Evolutionary conservation across 176 grass and related monocot genomes (phyloP).

Genomic region (Carex scoparia): DNA sequence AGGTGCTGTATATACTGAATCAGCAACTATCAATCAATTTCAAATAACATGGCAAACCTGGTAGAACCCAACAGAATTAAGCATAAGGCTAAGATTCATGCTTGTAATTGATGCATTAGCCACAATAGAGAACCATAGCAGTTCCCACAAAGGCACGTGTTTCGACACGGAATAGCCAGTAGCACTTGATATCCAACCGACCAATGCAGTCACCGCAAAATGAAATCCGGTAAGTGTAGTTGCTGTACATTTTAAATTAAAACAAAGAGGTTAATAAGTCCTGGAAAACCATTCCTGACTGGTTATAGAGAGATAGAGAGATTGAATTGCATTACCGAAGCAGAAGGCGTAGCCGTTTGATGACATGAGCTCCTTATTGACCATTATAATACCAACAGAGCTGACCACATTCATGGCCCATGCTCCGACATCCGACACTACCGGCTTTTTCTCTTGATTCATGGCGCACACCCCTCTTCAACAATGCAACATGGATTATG

Average conservation of each 20-base stretch:
- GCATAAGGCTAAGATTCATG: constrained; percentile 95
- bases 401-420: constrained; percentile 99
- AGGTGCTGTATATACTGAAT: not conserved
- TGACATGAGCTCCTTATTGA: constrained; percentile 97
- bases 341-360: constrained; percentile 70
- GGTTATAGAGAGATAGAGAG: not conserved
- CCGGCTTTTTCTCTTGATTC: constrained; percentile 62
- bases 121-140: constrained; percentile 90
- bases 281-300: not conserved
- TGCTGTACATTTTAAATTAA: constrained; percentile 34
- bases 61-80: constrained; percentile 91
- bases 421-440: constrained; percentile 72
- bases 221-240: constrained; percentile 91
- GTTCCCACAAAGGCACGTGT: constrained; percentile 86
- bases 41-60: constrained; percentile 38
- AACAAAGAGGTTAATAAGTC: not conserved
- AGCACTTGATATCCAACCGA: constrained; percentile 86
- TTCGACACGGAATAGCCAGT: constrained; percentile 81
- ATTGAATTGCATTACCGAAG: constrained; percentile 47
- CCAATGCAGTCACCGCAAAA: constrained; percentile 82
- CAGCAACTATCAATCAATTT: not conserved
- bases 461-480: not conserved
- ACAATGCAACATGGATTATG: not conserved
- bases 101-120: constrained; percentile 92
- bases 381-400: constrained; percentile 95